Evolutionary conservation across 345 rosid genomes (phyloP).

Genomic region (Gossypioides kirkii): DNA sequence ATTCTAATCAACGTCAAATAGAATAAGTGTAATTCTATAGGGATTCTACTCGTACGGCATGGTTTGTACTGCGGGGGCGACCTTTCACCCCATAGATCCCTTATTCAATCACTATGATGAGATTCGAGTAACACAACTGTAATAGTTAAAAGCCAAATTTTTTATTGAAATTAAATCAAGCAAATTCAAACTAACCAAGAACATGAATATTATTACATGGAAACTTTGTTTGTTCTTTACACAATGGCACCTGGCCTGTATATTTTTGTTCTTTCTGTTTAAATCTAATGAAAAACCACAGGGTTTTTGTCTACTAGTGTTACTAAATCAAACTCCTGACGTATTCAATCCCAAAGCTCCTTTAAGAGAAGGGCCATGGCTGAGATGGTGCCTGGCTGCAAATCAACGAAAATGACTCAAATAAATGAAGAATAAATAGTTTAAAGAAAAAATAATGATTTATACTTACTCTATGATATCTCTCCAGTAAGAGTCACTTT

Average conservation of each 20-base stretch:
- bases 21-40: no score
- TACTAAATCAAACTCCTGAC: neutral
- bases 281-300: conserved; percentile 3
- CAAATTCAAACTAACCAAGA: neutral
- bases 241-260: conserved; percentile 9
- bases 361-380: conserved; percentile 38
- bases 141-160: no score
- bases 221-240: neutral
- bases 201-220: neutral
- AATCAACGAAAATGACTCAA: neutral
- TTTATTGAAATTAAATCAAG: neutral
- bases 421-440: neutral
- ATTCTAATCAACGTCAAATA: no score
- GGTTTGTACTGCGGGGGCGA: no score
- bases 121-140: no score
- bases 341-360: conserved; percentile 10
- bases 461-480: conserved; percentile 50
- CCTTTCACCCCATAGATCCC: no score
- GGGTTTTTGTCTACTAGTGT: no score
- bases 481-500: conserved; percentile 50
- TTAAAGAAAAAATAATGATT: neutral
- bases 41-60: no score
- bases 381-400: conserved; percentile 51
- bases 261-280: neutral
- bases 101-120: no score